Evolutionary conservation across 2,329 filamentous ascomycete genomes (phyloP).

Genomic region (Aspergillus glaucus): DNA sequence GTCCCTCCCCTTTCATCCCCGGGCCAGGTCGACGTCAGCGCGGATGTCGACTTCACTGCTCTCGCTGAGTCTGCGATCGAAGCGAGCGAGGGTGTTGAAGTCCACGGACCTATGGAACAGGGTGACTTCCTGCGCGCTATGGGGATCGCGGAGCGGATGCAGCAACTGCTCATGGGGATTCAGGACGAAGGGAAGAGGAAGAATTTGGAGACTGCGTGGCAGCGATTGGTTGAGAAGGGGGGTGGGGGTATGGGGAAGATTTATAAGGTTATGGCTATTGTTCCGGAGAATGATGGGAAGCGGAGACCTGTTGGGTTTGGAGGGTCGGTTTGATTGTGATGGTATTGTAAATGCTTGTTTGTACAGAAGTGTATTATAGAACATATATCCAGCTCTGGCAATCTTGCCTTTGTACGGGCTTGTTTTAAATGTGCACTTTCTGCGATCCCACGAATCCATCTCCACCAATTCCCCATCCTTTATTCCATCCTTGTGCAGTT

Average conservation of each 20-base stretch:
- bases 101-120: constrained; percentile 87
- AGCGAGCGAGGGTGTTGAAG: constrained; percentile 74
- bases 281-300: constrained; percentile 70
- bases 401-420: background rate
- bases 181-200: constrained; percentile 48
- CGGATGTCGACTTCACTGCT: constrained; percentile 87
- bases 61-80: constrained; percentile 74
- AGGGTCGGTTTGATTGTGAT: constrained; percentile 46
- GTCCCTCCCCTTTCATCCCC: constrained; percentile 75
- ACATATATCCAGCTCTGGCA: background rate
- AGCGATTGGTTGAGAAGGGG: constrained; percentile 73
- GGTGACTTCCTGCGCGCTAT: constrained; percentile 70
- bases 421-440: background rate
- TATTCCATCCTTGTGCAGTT: background rate
- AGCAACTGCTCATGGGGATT: constrained; percentile 53
- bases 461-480: background rate
- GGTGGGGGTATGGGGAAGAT: constrained; percentile 86
- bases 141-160: constrained; percentile 74
- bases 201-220: constrained; percentile 68
- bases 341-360: background rate
- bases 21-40: constrained; percentile 79
- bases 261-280: constrained; percentile 86
- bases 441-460: background rate
- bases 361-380: background rate
- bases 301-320: constrained; percentile 88